Base-by-base conservation (phyloP, 208 protist species). In the Porcisia hertigi region DNA sequence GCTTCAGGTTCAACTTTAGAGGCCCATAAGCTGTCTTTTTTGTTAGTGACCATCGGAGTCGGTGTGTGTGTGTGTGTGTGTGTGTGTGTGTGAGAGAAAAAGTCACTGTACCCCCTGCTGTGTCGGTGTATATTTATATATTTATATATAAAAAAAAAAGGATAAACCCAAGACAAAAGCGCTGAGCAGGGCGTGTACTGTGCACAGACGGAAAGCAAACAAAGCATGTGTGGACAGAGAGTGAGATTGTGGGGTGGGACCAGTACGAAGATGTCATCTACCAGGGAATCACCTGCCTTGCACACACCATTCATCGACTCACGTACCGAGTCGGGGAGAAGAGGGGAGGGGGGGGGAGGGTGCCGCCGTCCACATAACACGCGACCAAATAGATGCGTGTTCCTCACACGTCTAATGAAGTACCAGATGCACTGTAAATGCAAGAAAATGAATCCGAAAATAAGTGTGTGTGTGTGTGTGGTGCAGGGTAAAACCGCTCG, bases 1-100 rank as follows among this genome's bases (percentile, higher is more conserved):
- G 57, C 72, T 30, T 39, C 69, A 12, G 77, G 65, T 71, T 76
- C 71, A 23, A 45, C 77, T 43, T 69, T 76, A 20, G 71, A 60
- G 6, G 71, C 77, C 71, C 71, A 76, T 20, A 64, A 62, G n/a
- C 34, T 45, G 0, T 23, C 58, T 30, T 71, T 71, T 34, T 20
- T 52, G 52, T 59, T 47, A 0, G 47, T 34, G n/a, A 69, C 62
- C 71, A 80, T 77, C 59, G 47, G 20, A 7, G 58, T 23, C 25
- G 18, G 41, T n/a, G 54, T 52, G 14, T 23, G 23, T 41, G 16
- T 14, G n/a, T 52, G 8, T 34, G 43, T 43, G 43, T 25, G 65
- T 30, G 30, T 30, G 30, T 30, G 30, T 30, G 30, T 30, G 30
- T 30, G 30, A 30, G 30, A 30, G 30, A 30, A 30, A 30, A 30